Evolutionary conservation across 1,284 basidiomycete genomes (phyloP), one percentile per base, ranked within the genome.

Genomic region (Trametes versicolor): DNA sequence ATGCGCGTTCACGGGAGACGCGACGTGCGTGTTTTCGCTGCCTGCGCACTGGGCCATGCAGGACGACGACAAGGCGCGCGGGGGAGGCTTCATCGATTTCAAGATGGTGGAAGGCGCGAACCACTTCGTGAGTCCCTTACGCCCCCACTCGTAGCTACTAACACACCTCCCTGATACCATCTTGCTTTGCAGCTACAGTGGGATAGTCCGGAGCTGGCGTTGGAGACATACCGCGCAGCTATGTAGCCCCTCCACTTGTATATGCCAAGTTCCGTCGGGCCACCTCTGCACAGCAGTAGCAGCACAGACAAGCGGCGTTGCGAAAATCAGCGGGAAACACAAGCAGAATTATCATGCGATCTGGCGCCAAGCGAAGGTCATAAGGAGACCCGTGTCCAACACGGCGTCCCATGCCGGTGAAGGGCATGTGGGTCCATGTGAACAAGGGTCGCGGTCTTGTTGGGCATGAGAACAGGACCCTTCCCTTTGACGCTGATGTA

Each of bases 41-140:
- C 49, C 62, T 5, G 69, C 70, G 13, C 55, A 70, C 4, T 79
- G 77, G 75, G 58, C 53, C 9, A 41, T 78, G 7, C 60, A 78
- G 63, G 66, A 71, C 39, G 74, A 74, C 12, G 66, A 71, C 55
- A 65, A 69, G 17, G 62, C 27, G 5, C 32, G 53, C 7, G 69
- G 71, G 2, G 75, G 75, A 17, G 72, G 72, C 0, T 60, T 68
- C 21, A 61, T 78, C 41, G 70, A 65, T 6, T 70, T 70, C 56
- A 72, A 72, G 63, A 37, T 73, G 19, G 49, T 77, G 7, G 29
- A 41, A 0, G 75, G 70, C 1, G 64, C 58, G 2, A 80, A 79
- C 61, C 78, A 80, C 67, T 79, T 78, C 58, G 77, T 70, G 47
- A 63, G 70, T 61, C 15, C 15, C 1, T 43, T 17, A 3, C 13